Evolutionary conservation across 129 eudicot genomes (phyloP), one percentile per base, ranked within the genome.

Genomic region (Flaveria linearis): DNA sequence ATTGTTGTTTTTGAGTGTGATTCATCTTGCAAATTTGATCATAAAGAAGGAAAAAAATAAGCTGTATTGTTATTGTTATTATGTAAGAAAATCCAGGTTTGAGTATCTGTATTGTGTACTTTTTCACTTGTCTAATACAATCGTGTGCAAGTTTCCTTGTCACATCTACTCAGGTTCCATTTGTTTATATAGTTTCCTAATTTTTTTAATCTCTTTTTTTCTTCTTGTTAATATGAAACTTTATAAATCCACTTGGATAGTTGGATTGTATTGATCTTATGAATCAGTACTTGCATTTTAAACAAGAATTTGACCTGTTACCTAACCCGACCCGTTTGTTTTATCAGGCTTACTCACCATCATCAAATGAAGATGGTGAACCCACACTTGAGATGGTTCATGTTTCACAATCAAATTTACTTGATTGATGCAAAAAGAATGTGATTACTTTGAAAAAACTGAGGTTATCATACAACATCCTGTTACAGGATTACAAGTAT

Each of bases 1-100:
- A 9, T 42, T 64, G 75, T 56, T 74, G 61, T 75, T 74, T 80
- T 80, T 74, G 63, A 63, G 64, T 79, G 73, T 80, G 51, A 79
- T 79, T 79, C 78, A 62, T 69, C 62, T 78, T 68, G 46, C 50
- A 18, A 53, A 73, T 72, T 53, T 67, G 79, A 69, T 73, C 51
- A 72, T 80, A 66, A n/a, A 49, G 36, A 57, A 61, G 80, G 60
- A 26, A 39, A 57, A 47, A 47, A 78, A 8, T 33, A 71, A 47
- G 71, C 22, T 66, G 80, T 76, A 66, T 17, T 52, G n/a, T 66
- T 51, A 18, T 68, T 39, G 7, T 66, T 68, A 23, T 68, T 68
- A 5, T 50, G 73, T 25, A 76, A 70, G 77, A 70, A 69, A 67
- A 66, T 74, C 20, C 22, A 9, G 14, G 69, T 65, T 70, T 55